Evolutionary conservation across 768 basidiomycete genomes (phyloP).

Genomic region (Boletus subparvulus): DNA sequence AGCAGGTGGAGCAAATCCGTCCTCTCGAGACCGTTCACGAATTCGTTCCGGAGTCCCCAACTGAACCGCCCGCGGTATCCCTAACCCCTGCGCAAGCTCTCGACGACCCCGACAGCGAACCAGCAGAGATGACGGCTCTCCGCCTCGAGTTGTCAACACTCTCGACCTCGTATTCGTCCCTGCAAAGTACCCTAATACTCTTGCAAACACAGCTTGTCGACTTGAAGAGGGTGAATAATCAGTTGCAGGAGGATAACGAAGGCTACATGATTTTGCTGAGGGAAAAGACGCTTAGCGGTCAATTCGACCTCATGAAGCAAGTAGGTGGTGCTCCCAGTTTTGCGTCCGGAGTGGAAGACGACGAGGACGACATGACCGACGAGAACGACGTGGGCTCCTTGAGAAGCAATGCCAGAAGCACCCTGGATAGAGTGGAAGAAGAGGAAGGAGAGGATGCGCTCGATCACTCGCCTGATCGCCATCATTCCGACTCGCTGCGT

Average conservation of each 20-base stretch:
- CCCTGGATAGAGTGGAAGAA: constrained; percentile 65
- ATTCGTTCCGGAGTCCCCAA: constrained; percentile 35
- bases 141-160: constrained; percentile 83
- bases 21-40: constrained; percentile 41
- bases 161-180: constrained; percentile 78
- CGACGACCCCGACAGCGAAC: constrained; percentile 68
- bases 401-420: constrained; percentile 55
- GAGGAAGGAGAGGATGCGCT: constrained; percentile 42
- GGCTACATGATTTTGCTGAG: constrained; percentile 92
- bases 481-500: constrained; percentile 40
- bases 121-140: constrained; percentile 85
- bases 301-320: constrained; percentile 74
- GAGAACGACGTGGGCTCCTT: constrained; percentile 54
- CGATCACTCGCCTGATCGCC: constrained; percentile 37
- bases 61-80: constrained; percentile 22
- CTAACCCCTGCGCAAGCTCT: constrained; percentile 44
- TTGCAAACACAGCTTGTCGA: constrained; percentile 84
- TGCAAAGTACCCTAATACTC: constrained; percentile 82
- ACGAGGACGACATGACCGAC: constrained; percentile 31
- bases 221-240: constrained; percentile 82
- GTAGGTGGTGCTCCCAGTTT: constrained; percentile 50
- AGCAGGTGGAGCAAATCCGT: constrained; percentile 43
- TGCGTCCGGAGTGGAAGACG: constrained; percentile 41
- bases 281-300: constrained; percentile 88
- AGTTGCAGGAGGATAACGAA: constrained; percentile 94